Base-by-base conservation (phyloP, 306 rosid genomes). In the Malus orientalis region DNA sequence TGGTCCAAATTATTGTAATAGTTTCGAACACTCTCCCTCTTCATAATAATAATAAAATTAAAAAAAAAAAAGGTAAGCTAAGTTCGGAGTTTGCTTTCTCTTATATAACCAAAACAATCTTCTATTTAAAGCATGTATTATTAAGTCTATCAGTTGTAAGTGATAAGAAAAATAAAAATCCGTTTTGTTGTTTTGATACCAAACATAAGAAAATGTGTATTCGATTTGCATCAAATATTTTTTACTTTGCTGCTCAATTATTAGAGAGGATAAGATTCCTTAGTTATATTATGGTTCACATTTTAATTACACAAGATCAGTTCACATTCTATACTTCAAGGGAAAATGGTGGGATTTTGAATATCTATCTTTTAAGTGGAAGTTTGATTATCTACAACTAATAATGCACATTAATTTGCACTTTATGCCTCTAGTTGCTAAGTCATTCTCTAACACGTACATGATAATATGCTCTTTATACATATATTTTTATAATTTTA, bases 221-320 rank as follows among this genome's bases (percentile, higher is more conserved):
- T 70, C 40, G 27, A 74, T 68, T 67, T 71, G 58, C 2, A 74
- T 70, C 30, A 32, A 30, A n/a, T 45, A 73, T 67, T 58, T 61
- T n/a, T 51, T 8, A 16, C 36, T 70, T 82, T 42, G 69, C 65
- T 62, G 13, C 80, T 80, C 70, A 75, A 80, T 83, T 83, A 81
- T 86, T 76, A 59, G 4, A 29, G 23, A 73, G 79, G 78, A 85
- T 71, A 80, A 65, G 86, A 70, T 90, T 88, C 90, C 81, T 36
- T 53, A 63, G 78, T 74, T 66, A 76, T 71, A 77, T 81, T 77
- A 79, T 81, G 77, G 19, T 18, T 13, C 80, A 69, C 58, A 38
- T 42, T 62, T 29, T 78, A 54, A 76, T 72, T 76, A 54, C 63
- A 44, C 36, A 60, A 68, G 51, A n/a, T 57, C 11, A 23, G 27